Conservation (phyloP, 2,329 filamentous ascomycete genomes). For the Drechslerella stenobrocha region DNA sequence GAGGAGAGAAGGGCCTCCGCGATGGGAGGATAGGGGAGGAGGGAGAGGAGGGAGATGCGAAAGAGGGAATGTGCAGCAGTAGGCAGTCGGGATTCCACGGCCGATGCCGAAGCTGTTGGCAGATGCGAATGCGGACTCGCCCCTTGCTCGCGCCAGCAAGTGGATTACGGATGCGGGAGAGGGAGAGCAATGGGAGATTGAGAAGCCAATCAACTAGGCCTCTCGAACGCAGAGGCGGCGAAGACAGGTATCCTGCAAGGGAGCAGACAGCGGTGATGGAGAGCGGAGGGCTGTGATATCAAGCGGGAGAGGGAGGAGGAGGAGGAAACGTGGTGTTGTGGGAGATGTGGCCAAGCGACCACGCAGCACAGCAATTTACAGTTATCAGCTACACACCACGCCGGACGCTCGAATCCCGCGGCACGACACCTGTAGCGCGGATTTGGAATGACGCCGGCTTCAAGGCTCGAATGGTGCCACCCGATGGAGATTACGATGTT, state of each 20-base stretch:
- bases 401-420: too few species aligned
- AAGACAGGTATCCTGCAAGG: conserved; percentile 2
- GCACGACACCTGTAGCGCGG: too few species aligned
- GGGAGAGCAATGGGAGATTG: background rate
- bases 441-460: background rate
- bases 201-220: background rate
- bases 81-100: background rate
- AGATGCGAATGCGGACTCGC: too few species aligned
- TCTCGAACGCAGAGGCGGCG: background rate
- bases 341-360: conserved; percentile 41
- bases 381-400: too few species aligned
- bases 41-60: background rate
- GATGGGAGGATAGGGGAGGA: background rate
- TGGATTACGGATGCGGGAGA: background rate
- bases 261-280: background rate
- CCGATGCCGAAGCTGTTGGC: conserved; percentile 3
- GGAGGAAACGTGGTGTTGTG: conserved; percentile 16
- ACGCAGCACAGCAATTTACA: background rate
- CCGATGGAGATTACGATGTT: background rate
- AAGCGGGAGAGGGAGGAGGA: background rate
- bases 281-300: background rate
- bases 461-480: too few species aligned
- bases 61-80: background rate
- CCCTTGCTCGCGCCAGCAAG: background rate
- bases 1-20: background rate